Conservation (phyloP, 2,329 filamentous ascomycete genomes). For the Nemania bipapillata region DNA sequence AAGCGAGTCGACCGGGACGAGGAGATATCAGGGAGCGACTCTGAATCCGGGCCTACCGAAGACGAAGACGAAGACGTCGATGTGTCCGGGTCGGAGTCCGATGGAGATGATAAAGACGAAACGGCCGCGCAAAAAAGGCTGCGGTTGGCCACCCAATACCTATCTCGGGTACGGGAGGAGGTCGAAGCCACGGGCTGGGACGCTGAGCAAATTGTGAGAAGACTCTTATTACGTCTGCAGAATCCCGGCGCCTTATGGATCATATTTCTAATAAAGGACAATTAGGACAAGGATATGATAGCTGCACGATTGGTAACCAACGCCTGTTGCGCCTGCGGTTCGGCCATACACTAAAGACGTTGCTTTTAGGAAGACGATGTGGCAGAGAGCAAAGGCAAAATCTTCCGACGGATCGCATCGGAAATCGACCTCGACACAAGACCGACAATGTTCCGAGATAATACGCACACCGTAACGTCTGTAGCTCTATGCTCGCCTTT, state of each 20-base stretch:
- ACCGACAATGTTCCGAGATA: conserved; percentile 77
- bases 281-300: conserved; percentile 72
- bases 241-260: neutral
- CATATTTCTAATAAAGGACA: conserved; percentile 10
- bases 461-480: conserved; percentile 80
- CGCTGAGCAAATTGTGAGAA: conserved; percentile 77
- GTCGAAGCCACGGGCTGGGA: conserved; percentile 85
- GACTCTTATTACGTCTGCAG: neutral
- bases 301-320: conserved; percentile 75
- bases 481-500: conserved; percentile 78
- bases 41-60: conserved; percentile 71
- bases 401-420: conserved; percentile 82
- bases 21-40: conserved; percentile 78
- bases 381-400: conserved; percentile 86
- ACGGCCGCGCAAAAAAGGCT: conserved; percentile 89
- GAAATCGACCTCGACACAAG: conserved; percentile 76
- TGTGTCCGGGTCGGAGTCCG: conserved; percentile 60
- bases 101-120: conserved; percentile 78
- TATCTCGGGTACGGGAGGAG: conserved; percentile 87
- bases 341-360: conserved; percentile 46
- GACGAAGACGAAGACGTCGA: conserved; percentile 62
- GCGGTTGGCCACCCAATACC: conserved; percentile 88
- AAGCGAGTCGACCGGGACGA: conserved; percentile 64
- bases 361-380: conserved; percentile 77
- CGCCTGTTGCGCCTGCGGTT: neutral